These are phyloP conservation scores for Kurtzmaniella quercitrusa DNA, from an alignment of 1,139 yeast genomes.

Conservation along the genomic window DNA sequence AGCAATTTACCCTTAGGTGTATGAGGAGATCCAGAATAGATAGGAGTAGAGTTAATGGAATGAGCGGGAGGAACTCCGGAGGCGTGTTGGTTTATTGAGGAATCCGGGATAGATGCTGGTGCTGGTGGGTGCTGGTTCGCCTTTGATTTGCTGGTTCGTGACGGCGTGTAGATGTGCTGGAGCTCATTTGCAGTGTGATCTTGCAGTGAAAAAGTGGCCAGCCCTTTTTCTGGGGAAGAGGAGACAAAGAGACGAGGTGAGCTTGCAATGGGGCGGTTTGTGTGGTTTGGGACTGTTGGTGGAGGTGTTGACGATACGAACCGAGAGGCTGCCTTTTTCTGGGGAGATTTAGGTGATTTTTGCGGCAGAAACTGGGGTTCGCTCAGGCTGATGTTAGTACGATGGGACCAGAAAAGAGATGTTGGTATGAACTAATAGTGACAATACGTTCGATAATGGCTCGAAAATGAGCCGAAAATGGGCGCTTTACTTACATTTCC, in stretches of 20 bases:
- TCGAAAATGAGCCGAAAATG: too few relatives aligned
- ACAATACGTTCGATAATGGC: too few relatives aligned
- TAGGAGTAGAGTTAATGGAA: too few relatives aligned
- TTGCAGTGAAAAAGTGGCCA: background rate
- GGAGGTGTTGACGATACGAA: conserved; percentile 9
- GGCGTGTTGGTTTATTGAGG: too few relatives aligned
- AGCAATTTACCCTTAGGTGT: conserved; percentile 3
- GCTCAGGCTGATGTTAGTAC: conserved; percentile 2
- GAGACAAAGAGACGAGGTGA: background rate
- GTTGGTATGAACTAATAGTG: too few relatives aligned
- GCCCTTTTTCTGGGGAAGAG: background rate
- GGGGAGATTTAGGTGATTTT: background rate
- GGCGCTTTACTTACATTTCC: conserved; percentile 2
- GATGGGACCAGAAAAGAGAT: too few relatives aligned
- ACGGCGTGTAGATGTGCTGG: too few relatives aligned
- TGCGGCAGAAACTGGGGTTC: background rate
- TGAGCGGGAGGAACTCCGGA: too few relatives aligned
- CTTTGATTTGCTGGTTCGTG: background rate
- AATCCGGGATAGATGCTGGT: background rate
- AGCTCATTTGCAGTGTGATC: background rate
- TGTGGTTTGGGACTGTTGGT: background rate
- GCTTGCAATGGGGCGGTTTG: background rate
- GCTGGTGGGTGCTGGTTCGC: background rate
- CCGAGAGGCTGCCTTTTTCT: background rate
- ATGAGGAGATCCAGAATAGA: background rate